Percentiles rank a stretch among this genome's conserved stretches.
Conservation (phyloP, 2,329 filamentous ascomycete species). For the Pochonia chlamydosporia region DNA sequence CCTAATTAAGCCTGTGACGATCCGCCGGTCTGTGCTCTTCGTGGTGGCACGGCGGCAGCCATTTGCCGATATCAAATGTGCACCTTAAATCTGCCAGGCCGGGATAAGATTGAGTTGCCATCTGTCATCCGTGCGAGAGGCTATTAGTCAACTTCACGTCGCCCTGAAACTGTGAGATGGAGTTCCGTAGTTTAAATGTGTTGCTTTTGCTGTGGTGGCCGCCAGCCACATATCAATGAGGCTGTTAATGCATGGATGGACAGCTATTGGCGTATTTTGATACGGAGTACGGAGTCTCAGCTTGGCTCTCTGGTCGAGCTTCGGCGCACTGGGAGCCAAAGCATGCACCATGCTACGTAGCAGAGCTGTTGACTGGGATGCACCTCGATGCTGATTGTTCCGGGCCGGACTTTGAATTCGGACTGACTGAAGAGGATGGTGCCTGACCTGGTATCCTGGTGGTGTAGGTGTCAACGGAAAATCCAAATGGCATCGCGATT, state of each 20-base stretch:
- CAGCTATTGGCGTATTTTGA: neutral
- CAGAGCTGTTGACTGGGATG: neutral
- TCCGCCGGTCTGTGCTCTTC: neutral
- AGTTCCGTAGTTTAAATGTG: too few species aligned
- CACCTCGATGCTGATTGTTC: neutral
- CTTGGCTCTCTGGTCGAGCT: neutral
- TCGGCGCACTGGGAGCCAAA: neutral
- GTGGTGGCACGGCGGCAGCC: neutral
- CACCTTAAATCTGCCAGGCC: neutral
- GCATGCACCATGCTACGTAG: neutral
- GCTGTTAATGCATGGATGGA: too few species aligned
- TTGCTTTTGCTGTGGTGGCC: too few species aligned
- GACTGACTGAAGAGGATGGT: neutral
- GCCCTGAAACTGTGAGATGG: too few species aligned
- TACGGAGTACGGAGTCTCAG: neutral
- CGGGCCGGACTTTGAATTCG: neutral
- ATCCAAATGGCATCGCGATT: constrained; percentile 4
- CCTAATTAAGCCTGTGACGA: neutral
- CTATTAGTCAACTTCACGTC: too few species aligned
- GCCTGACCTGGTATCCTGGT: neutral
- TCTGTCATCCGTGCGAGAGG: neutral
- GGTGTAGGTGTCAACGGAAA: neutral
- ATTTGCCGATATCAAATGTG: neutral
- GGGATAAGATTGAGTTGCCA: neutral
- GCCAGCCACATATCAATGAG: too few species aligned